Conservation (phyloP, 164 flowering plant species). For the Houttuynia cordata region DNA sequence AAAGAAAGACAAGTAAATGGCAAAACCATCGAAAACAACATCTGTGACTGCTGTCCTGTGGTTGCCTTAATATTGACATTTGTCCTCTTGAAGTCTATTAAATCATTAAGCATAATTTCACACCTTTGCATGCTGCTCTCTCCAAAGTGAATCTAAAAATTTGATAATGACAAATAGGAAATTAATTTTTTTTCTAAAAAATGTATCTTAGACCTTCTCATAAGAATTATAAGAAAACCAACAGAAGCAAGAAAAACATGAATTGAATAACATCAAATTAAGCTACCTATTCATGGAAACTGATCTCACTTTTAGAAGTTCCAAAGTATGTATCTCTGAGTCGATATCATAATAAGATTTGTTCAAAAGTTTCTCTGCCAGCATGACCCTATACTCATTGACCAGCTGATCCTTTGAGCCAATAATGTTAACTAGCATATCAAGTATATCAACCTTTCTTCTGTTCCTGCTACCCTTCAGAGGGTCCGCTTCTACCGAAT, state of each 20-base stretch:
- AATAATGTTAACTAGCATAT: conserved; percentile 89
- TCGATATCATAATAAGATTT: conserved; percentile 91
- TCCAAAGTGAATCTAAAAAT: conserved; percentile 82
- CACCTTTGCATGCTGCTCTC: conserved; percentile 96
- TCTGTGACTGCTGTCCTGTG: conserved; percentile 30
- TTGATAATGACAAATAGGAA: neutral
- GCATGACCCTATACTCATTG: conserved; percentile 91
- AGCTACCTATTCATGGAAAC: neutral
- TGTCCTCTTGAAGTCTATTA: conserved; percentile 90
- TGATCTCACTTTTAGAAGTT: conserved; percentile 70
- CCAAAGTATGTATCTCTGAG: conserved; percentile 84
- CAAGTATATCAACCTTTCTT: conserved; percentile 85
- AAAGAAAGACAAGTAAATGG: neutral
- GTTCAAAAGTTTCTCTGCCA: conserved; percentile 93
- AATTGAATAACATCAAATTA: neutral
- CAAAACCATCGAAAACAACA: conserved; percentile 14
- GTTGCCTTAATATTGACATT: conserved; percentile 83
- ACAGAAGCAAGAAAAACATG: neutral
- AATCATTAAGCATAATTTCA: conserved; percentile 98
- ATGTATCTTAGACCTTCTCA: neutral
- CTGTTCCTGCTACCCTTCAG: conserved; percentile 60
- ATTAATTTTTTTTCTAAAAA: neutral
- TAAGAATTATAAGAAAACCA: neutral
- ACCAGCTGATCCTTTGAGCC: conserved; percentile 98
- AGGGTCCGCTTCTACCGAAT: conserved; percentile 93